Percentiles rank a stretch among this genome's conserved stretches.
Conservation (phyloP, 179 eudicot genomes). For the Corrigiola litoralis region DNA sequence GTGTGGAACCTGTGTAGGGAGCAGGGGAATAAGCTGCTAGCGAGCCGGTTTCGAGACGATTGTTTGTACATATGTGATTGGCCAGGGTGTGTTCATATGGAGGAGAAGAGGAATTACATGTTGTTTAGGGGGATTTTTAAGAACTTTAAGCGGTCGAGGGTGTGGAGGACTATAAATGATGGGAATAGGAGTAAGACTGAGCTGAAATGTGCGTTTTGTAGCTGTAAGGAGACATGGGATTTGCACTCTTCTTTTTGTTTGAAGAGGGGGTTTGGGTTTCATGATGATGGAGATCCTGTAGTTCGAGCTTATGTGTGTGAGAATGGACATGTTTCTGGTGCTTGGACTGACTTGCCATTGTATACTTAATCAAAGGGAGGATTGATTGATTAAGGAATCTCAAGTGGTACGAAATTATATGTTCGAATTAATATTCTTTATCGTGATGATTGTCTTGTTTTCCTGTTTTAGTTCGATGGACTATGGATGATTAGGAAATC, state of each 20-base stretch:
- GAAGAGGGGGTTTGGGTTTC: conserved; percentile 78
- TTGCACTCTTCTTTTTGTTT: conserved; percentile 89
- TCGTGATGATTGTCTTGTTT: too few species aligned
- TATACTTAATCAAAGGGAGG: conserved; percentile 34
- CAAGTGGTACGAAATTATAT: too few species aligned
- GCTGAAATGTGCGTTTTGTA: conserved; percentile 72
- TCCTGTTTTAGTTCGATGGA: too few species aligned
- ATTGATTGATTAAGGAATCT: too few species aligned
- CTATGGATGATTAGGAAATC: too few species aligned
- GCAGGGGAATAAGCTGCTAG: conserved; percentile 77
- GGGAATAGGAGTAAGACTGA: conserved; percentile 54
- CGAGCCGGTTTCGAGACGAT: conserved; percentile 76
- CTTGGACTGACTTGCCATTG: conserved; percentile 89
- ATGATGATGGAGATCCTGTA: conserved; percentile 91
- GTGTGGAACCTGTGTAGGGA: conserved; percentile 73
- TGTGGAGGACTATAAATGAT: conserved; percentile 90
- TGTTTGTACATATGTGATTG: conserved; percentile 81
- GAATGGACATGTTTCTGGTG: conserved; percentile 97
- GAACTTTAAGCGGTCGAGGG: conserved; percentile 71
- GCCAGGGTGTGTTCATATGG: conserved; percentile 91
- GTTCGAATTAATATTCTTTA: not conserved
- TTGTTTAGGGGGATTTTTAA: conserved; percentile 79
- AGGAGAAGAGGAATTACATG: conserved; percentile 83
- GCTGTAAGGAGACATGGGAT: conserved; percentile 70
- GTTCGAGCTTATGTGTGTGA: conserved; percentile 94